Percentiles rank a stretch among this genome's conserved stretches.
Conservation (phyloP, 1,139 yeast species). For the Tardiomyces blankii region DNA sequence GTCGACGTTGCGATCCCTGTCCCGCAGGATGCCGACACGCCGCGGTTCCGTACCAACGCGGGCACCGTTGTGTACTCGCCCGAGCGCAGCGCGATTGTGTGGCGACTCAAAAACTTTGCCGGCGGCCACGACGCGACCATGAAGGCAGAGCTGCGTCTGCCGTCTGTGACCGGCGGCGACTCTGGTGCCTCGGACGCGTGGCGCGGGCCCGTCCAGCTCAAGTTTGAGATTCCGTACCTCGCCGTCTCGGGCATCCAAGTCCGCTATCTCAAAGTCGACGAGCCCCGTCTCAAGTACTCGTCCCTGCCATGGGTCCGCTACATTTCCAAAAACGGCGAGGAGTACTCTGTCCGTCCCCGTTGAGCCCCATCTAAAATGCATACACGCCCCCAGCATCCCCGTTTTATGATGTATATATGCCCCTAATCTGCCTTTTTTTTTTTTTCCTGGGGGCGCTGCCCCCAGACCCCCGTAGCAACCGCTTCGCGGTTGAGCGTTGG, state of each 20-base stretch:
- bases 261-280: slow-evolving; percentile 76
- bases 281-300: slow-evolving; percentile 78
- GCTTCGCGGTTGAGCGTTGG: too few relatives aligned
- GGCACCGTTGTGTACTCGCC: slow-evolving; percentile 90
- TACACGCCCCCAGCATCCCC: neutral
- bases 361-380: slow-evolving; percentile 38
- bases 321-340: slow-evolving; percentile 77
- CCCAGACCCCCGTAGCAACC: too few relatives aligned
- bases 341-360: slow-evolving; percentile 36
- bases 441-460: neutral
- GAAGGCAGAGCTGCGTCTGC: slow-evolving; percentile 78
- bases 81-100: slow-evolving; percentile 62
- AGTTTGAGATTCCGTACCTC: slow-evolving; percentile 89
- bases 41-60: slow-evolving; percentile 62
- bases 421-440: too few relatives aligned
- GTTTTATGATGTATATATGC: too few relatives aligned
- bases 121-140: slow-evolving; percentile 82
- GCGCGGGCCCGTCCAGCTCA: slow-evolving; percentile 40
- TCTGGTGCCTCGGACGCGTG: slow-evolving; percentile 3
- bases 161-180: slow-evolving; percentile 42
- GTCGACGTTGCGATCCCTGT: slow-evolving; percentile 80
- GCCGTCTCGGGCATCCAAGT: slow-evolving; percentile 93
- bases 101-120: slow-evolving; percentile 79
- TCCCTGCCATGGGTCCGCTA: slow-evolving; percentile 93
- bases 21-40: slow-evolving; percentile 88